Evolutionary conservation across 352 stramenopile species (phyloP).

Genomic region (Aphanomyces cochlioides): DNA sequence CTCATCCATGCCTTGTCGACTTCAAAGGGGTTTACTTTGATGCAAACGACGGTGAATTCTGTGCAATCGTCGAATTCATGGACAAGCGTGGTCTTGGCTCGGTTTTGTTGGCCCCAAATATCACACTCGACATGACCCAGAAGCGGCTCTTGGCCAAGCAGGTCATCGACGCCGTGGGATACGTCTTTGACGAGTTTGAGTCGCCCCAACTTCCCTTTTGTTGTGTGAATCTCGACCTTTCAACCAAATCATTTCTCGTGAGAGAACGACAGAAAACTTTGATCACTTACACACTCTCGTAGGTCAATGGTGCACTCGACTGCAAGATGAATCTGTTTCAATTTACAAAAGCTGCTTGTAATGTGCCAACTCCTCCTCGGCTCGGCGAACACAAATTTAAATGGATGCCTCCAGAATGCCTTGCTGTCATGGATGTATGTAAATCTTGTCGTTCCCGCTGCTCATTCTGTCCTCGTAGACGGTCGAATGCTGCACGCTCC

Average conservation of each 20-base stretch:
- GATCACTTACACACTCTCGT: not conserved
- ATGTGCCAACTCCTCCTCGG: not conserved
- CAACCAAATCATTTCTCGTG: slow-evolving; percentile 9
- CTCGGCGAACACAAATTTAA: not conserved
- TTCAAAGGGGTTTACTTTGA: slow-evolving; percentile 11
- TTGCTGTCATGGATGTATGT: not conserved
- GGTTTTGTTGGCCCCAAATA: not conserved
- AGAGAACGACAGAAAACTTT: not conserved
- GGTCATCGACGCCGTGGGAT: not conserved
- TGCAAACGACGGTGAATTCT: slow-evolving; percentile 6
- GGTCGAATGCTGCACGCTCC: not conserved
- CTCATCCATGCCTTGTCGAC: not conserved
- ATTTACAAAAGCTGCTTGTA: not conserved
- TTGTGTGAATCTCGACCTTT: not conserved
- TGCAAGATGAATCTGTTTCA: slow-evolving; percentile 6
- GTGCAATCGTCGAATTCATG: slow-evolving; percentile 6
- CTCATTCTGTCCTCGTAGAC: not conserved
- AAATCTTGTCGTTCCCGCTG: not conserved
- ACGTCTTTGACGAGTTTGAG: not conserved
- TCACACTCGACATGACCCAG: not conserved
- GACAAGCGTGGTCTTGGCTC: slow-evolving; percentile 1
- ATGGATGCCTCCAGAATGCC: not conserved
- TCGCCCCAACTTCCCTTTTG: not conserved
- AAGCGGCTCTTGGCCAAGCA: slow-evolving; percentile 1
- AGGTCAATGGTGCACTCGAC: slow-evolving; percentile 5